A percentile compares a stretch with the other conserved stretches of the same genome.
Conservation (phyloP, 768 basidiomycete genomes). For the Amyloporia xantha region DNA sequence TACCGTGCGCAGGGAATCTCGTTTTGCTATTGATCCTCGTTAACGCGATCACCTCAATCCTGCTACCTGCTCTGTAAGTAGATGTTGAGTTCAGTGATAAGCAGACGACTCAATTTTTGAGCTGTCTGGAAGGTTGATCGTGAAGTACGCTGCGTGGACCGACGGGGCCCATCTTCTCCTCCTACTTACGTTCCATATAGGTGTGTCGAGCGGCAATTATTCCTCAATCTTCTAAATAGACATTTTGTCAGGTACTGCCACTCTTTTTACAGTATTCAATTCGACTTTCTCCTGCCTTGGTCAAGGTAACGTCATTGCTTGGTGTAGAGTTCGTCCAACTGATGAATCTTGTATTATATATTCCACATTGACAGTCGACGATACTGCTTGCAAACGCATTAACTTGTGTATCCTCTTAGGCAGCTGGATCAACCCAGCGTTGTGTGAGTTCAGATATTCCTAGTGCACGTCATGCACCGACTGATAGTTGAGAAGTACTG, state of each 20-base stretch:
- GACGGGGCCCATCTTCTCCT: conserved; percentile 46
- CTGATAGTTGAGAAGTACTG: conserved; percentile 28
- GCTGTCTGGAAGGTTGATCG: conserved; percentile 31
- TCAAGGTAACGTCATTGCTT: conserved; percentile 23
- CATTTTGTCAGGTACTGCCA: conserved; percentile 32
- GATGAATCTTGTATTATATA: background rate
- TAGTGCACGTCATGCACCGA: background rate
- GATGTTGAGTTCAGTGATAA: conserved; percentile 5
- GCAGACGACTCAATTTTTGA: too few relatives aligned
- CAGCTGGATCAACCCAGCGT: conserved; percentile 47
- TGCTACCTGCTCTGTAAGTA: conserved; percentile 36
- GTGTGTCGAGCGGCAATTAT: conserved; percentile 20
- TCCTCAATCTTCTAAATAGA: background rate
- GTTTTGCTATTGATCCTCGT: conserved; percentile 35
- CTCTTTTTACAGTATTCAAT: conserved; percentile 35
- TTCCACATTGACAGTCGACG: background rate
- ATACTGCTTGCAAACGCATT: conserved; percentile 38
- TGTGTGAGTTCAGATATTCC: conserved; percentile 33
- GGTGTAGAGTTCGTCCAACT: too few relatives aligned
- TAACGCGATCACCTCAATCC: conserved; percentile 11
- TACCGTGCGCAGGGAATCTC: conserved; percentile 33
- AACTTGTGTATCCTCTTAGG: conserved; percentile 42
- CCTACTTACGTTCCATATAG: conserved; percentile 38
- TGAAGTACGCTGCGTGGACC: conserved; percentile 45
- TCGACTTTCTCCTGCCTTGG: conserved; percentile 37